These are phyloP conservation scores for Lentinus tigrinus DNA, from an alignment of 768 basidiomycete species.

Conservation along the genomic window DNA sequence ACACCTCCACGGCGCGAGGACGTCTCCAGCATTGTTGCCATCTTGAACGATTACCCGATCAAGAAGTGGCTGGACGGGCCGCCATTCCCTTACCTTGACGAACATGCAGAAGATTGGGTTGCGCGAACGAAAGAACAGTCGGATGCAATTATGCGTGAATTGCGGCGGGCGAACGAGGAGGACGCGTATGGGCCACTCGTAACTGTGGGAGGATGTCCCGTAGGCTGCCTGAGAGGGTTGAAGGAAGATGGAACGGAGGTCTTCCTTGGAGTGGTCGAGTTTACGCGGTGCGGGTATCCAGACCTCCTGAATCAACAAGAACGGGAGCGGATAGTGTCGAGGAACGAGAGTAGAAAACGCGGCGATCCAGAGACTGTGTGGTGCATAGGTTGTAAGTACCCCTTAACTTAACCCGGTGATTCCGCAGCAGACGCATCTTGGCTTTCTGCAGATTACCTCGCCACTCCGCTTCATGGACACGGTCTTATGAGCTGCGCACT, in stretches of 20 bases:
- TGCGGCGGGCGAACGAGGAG: slow-evolving; percentile 21
- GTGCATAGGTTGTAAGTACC: slow-evolving; percentile 55
- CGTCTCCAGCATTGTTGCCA: slow-evolving; percentile 31
- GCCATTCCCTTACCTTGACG: slow-evolving; percentile 51
- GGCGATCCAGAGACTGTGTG: slow-evolving; percentile 61
- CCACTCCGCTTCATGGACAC: slow-evolving; percentile 55
- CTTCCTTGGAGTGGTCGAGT: slow-evolving; percentile 46
- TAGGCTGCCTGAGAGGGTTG: slow-evolving; percentile 52
- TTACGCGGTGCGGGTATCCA: slow-evolving; percentile 35
- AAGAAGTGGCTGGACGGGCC: slow-evolving; percentile 43
- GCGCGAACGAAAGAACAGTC: slow-evolving; percentile 30
- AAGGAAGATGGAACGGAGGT: slow-evolving; percentile 52
- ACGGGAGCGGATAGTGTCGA: slow-evolving; percentile 33
- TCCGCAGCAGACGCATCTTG: neutral
- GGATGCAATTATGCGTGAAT: slow-evolving; percentile 33
- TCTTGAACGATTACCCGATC: slow-evolving; percentile 51
- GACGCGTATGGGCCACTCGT: slow-evolving; percentile 22
- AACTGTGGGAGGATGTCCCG: slow-evolving; percentile 46
- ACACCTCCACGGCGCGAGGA: slow-evolving; percentile 58
- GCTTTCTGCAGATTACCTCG: slow-evolving; percentile 46
- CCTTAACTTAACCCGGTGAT: slow-evolving; percentile 6
- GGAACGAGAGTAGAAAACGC: slow-evolving; percentile 39
- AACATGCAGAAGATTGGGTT: slow-evolving; percentile 41
- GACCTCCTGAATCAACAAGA: slow-evolving; percentile 38
- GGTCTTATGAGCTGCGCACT: slow-evolving; percentile 76